Conservation (phyloP, 179 eudicot species). For the Carnegiea gigantea region DNA sequence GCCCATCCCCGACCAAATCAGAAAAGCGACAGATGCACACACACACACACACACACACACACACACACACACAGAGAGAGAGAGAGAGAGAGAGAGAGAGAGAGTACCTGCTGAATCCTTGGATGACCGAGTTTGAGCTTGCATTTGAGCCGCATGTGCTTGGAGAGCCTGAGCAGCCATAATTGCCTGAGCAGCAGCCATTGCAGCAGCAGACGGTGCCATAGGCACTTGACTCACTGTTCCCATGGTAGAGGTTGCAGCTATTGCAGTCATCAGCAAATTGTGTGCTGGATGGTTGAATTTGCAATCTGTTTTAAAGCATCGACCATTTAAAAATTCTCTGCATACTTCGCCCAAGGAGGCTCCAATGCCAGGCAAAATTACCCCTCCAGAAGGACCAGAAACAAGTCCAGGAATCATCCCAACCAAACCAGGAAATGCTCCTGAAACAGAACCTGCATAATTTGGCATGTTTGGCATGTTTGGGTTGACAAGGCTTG, state of each 20-base stretch:
- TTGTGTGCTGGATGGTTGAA: constrained; percentile 86
- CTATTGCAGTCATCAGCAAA: constrained; percentile 80
- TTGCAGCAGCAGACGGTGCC: constrained; percentile 99
- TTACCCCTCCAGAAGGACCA: constrained; percentile 89
- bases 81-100: neutral
- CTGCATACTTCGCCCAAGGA: constrained; percentile 90
- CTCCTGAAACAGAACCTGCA: constrained; percentile 91
- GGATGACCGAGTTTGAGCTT: constrained; percentile 52
- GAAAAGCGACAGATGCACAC: no score
- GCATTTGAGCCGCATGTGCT: constrained; percentile 89
- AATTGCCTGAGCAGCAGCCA: constrained; percentile 99
- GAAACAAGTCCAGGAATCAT: constrained; percentile 87
- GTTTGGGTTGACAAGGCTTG: constrained; percentile 82
- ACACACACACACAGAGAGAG: no score
- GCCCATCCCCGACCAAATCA: neutral
- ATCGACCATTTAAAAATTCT: constrained; percentile 82
- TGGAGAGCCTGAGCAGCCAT: constrained; percentile 98
- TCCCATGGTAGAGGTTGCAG: constrained; percentile 86
- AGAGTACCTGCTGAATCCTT: constrained; percentile 62
- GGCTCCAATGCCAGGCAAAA: constrained; percentile 94
- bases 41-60: no score
- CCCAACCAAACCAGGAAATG: constrained; percentile 87
- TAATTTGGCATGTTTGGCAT: constrained; percentile 99
- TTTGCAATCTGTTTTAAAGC: constrained; percentile 80
- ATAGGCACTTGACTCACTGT: constrained; percentile 90